Evolutionary conservation across 192 early-diverging fungal genomes (phyloP).

Genomic region (Chytriomyces sp.): DNA sequence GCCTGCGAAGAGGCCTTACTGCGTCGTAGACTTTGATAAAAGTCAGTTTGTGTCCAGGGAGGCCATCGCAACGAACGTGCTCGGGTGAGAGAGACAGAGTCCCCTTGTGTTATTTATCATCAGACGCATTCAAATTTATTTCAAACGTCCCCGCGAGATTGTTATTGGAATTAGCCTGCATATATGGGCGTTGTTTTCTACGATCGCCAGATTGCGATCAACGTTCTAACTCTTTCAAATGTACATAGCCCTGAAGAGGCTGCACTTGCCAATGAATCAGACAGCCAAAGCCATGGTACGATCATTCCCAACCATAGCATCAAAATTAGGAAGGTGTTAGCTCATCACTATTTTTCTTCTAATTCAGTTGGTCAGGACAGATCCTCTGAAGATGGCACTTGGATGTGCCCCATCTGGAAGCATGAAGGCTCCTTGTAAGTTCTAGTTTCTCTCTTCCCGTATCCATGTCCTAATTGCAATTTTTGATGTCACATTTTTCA

Average conservation of each 20-base stretch:
- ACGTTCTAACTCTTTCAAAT: not conserved
- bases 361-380: not conserved
- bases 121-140: too few species aligned
- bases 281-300: conserved; percentile 14
- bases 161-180: not conserved
- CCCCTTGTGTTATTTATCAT: too few species aligned
- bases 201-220: not conserved
- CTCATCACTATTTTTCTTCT: not conserved
- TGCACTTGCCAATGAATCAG: conserved; percentile 11
- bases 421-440: conserved; percentile 65
- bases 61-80: conserved; percentile 32
- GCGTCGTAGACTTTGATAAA: conserved; percentile 65
- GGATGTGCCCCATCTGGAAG: conserved; percentile 51
- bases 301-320: not conserved
- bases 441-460: conserved; percentile 27
- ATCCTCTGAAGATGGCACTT: not conserved
- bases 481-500: conserved; percentile 31
- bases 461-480: conserved; percentile 18
- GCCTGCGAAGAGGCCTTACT: conserved; percentile 45
- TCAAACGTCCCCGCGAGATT: too few species aligned
- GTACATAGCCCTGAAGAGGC: conserved; percentile 22
- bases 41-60: conserved; percentile 61
- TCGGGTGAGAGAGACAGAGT: conserved; percentile 8
- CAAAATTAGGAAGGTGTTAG: not conserved
- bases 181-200: conserved; percentile 13